Evolutionary conservation across 305 asterid species (phyloP).

Genomic region (Fraxinus albicans): DNA sequence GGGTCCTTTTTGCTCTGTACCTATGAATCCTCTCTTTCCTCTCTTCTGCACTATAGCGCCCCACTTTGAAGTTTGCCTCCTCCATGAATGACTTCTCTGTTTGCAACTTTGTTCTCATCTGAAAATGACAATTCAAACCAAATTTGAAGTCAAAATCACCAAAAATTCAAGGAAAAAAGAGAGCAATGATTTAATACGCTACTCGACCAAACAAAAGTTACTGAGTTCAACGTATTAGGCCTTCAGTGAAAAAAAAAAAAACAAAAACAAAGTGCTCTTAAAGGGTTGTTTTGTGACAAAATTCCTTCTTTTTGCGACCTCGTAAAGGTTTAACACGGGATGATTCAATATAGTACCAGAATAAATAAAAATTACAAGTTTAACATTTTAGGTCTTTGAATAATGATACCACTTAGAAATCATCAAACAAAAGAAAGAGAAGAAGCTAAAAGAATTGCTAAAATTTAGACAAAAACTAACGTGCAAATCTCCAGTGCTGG

Average conservation of each 20-base stretch:
- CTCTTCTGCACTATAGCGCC: slow-evolving; percentile 70
- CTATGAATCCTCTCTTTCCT: slow-evolving; percentile 73
- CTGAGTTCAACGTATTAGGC: too few species aligned
- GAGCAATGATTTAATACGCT: neutral
- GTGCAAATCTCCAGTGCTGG: slow-evolving; percentile 84
- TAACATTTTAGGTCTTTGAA: too few species aligned
- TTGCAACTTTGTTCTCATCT: slow-evolving; percentile 37
- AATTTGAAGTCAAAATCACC: neutral
- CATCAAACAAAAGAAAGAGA: neutral
- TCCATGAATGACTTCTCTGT: slow-evolving; percentile 54
- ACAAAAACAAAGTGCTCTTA: too few species aligned
- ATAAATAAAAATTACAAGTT: too few species aligned
- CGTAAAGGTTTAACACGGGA: too few species aligned
- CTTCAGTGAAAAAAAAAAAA: too few species aligned
- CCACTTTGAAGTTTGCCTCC: slow-evolving; percentile 69
- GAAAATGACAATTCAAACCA: neutral
- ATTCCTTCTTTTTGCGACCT: too few species aligned
- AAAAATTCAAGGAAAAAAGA: neutral
- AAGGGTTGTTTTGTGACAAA: too few species aligned
- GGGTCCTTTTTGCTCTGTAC: slow-evolving; percentile 75
- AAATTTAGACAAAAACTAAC: slow-evolving; percentile 28
- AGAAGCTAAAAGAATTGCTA: neutral
- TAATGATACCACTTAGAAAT: neutral
- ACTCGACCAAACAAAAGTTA: too few species aligned
- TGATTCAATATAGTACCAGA: too few species aligned